These are phyloP conservation scores for Clonostachys chloroleuca DNA, from an alignment of 2,329 filamentous ascomycete genomes.

Conservation along the genomic window DNA sequence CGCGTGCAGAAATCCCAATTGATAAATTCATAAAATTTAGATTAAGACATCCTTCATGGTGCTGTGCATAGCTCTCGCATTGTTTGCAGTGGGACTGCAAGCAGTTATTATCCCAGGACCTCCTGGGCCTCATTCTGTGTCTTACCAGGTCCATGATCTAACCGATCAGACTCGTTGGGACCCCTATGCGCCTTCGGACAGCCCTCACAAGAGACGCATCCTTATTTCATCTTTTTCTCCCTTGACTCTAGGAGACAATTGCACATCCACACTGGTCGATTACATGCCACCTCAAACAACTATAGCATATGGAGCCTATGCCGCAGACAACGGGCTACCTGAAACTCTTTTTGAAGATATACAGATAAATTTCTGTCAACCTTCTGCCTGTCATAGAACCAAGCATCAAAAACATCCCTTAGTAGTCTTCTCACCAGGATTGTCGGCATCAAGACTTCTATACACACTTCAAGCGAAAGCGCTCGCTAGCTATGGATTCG, in stretches of 20 bases:
- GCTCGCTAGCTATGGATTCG: conserved; percentile 37
- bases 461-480: conserved; percentile 31
- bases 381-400: conserved; percentile 5
- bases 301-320: neutral
- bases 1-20: too few species aligned
- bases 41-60: neutral
- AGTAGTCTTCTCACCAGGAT: conserved; percentile 35
- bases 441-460: conserved; percentile 26
- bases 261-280: conserved; percentile 2
- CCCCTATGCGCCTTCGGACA: conserved; percentile 7
- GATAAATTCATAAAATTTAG: too few species aligned
- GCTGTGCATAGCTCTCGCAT: neutral
- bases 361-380: conserved; percentile 9
- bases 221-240: conserved; percentile 7
- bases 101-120: conserved; percentile 3
- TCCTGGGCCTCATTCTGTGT: conserved; percentile 3
- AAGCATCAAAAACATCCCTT: conserved; percentile 12
- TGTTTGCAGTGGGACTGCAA: neutral
- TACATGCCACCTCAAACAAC: conserved; percentile 9
- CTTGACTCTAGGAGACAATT: conserved; percentile 1
- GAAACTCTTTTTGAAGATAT: conserved; percentile 4
- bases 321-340: conserved; percentile 5
- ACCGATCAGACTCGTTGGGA: conserved; percentile 10
- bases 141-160: conserved; percentile 7
- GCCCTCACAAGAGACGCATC: conserved; percentile 7